Evolutionary conservation across 371 early-diverging fungal species (phyloP).

Genomic region (Sporodiniella umbellata): DNA sequence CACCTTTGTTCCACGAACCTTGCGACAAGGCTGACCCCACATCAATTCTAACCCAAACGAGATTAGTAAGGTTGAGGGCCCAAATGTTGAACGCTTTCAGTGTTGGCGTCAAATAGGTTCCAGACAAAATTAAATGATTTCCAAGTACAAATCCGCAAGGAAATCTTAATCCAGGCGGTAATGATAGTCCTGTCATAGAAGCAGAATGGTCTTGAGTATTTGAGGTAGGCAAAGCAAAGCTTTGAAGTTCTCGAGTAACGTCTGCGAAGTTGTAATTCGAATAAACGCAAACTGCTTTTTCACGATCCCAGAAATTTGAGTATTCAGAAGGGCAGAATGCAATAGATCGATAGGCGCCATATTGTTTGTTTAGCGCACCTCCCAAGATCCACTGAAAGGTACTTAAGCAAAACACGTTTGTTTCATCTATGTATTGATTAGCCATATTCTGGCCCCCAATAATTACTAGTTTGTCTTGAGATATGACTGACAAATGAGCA

Average conservation of each 20-base stretch:
- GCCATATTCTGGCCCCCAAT: conserved; percentile 74
- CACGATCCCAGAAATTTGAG: conserved; percentile 20
- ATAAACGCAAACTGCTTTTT: conserved; percentile 56
- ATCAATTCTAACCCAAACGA: conserved; percentile 69
- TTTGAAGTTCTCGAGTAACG: conserved; percentile 68
- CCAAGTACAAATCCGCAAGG: conserved; percentile 68
- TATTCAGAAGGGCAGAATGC: conserved; percentile 40
- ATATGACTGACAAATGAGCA: conserved; percentile 64
- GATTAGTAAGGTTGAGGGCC: conserved; percentile 64
- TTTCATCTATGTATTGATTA: conserved; percentile 70
- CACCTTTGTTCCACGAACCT: conserved; percentile 80
- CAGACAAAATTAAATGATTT: conserved; percentile 72
- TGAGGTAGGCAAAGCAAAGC: conserved; percentile 37
- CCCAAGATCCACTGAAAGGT: conserved; percentile 60
- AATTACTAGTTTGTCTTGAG: conserved; percentile 56
- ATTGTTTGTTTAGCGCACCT: conserved; percentile 58
- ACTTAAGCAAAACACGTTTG: conserved; percentile 64
- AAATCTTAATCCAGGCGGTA: conserved; percentile 82
- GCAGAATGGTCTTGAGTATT: conserved; percentile 52
- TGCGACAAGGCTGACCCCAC: conserved; percentile 62
- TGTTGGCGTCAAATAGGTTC: conserved; percentile 69
- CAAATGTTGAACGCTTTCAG: conserved; percentile 72
- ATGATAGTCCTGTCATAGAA: conserved; percentile 55
- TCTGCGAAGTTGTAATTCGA: conserved; percentile 81
- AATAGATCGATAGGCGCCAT: conserved; percentile 76